Base-by-base conservation (phyloP, 495 filamentous ascomycete species). In the Sordaria brevicollis region DNA sequence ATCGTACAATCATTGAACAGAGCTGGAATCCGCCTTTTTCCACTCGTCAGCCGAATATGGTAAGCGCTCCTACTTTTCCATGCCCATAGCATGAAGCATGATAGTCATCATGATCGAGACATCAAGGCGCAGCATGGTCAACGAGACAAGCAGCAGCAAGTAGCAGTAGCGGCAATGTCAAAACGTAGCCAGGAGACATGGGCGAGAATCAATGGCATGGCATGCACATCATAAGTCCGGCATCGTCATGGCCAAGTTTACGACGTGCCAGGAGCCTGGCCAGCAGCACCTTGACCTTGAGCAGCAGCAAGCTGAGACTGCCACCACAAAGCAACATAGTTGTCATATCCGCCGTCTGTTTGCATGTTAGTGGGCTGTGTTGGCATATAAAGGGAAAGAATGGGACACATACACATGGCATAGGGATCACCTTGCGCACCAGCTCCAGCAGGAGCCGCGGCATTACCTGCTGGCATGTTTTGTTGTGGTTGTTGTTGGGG, bases 331-430 rank as follows among this genome's bases (percentile, higher is more conserved):
- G 76, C 75, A 39, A 79, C 49, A 71, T 79, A 79, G 35, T 71
- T 74, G 36, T 79, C 75, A 66, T 79, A 79, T 36, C 78, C 78
- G 13, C 76, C 78, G 70, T 79, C 78, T 79, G 34, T 31, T 31
- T 7, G 1, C 13, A 2, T 1, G 49, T 76, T 70, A 76, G 74
- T 9, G 34, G 31, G 33, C 67, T 5, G n/a, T 4, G 6, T 39
- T 13, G 31, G 17, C 13, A 34, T 11, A n/a, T 17, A 4, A 5
- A 2, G 57, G 21, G n/a, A n/a, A 8, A 21, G 0, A 6, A 35
- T 3, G 11, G 10, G 34, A 35, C 15, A 74, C 77, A 54, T 77
- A 79, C 77, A 79, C 37, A 72, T 70, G 43, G 77, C 78, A 67
- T 79, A 79, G 2, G 78, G 78, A 36, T 79, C 78, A 67, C 72